Evolutionary conservation across 768 basidiomycete species (phyloP), one percentile per base, ranked within the genome.

Genomic region (Tylopilus cervinicoccineus): DNA sequence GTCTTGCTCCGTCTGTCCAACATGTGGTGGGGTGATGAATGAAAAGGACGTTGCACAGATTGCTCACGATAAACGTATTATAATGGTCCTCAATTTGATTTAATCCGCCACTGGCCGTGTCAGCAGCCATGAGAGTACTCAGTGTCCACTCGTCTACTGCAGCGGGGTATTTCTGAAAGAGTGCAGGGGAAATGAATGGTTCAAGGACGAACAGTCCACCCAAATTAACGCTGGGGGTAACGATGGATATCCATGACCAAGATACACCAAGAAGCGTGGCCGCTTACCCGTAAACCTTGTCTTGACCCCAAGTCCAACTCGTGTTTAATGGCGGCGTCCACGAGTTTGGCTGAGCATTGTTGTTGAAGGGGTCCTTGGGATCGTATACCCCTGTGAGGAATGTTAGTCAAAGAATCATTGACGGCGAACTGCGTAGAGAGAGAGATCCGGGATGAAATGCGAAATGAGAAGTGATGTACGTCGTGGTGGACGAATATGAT

Each of bases 291-390:
- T 71, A 72, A 27, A 87, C 67, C 36, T 71, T 78, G 70, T 89
- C 77, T 43, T 70, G 69, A 13, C 78, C 80, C 72, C 74, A 93
- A 20, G 69, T 75, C 88, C 90, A 95, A 23, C 71, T 77, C 58
- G 82, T 73, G 69, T 86, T 87, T 41, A 95, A 71, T 7, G 86
- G 76, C 2, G 88, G 89, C 6, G 86, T 85, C 83, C 87, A 93
- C 2, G 77, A 80, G 58, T 93, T 89, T 9, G 85, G 76, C 50
- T 73, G 77, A 7, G 91, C 90, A 36, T 76, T 72, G 62, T 86
- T 81, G 68, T 83, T 84, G 72, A 83, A 88, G 6, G 90, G 87
- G 62, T 87, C 73, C 38, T 81, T 73, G 13, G 83, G 81, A 65
- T 89, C 80, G 67, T 65, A 70, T 17, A 78, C 74, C 84, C 82